Evolutionary conservation across 2,329 filamentous ascomycete species (phyloP).

Genomic region (Aspergillus sojae): DNA sequence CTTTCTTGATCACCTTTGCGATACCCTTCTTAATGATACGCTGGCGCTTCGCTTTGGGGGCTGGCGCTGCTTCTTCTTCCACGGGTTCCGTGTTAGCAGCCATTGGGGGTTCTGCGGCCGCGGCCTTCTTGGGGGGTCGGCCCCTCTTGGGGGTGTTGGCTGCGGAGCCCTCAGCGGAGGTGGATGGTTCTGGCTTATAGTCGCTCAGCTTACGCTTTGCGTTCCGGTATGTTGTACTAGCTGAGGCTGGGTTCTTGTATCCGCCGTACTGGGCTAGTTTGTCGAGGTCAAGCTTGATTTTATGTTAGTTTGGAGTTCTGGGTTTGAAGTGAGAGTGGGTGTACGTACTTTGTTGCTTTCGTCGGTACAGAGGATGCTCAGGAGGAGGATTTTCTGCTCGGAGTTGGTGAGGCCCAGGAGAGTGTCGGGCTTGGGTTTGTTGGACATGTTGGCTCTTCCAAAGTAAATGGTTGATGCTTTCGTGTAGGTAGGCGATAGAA

Average conservation of each 20-base stretch:
- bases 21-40: constrained; percentile 23
- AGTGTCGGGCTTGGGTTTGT: constrained; percentile 19
- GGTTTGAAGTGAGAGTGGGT: not conserved
- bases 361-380: constrained; percentile 20
- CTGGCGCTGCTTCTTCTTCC: constrained; percentile 8
- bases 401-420: constrained; percentile 18
- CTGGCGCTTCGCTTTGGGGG: constrained; percentile 26
- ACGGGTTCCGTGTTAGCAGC: constrained; percentile 10
- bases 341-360: constrained; percentile 20
- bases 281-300: constrained; percentile 40
- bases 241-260: constrained; percentile 40
- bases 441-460: constrained; percentile 13
- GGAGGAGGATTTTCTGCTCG: constrained; percentile 25
- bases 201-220: constrained; percentile 42
- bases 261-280: constrained; percentile 39
- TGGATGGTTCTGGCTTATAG: constrained; percentile 1
- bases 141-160: constrained; percentile 24
- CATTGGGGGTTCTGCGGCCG: not conserved
- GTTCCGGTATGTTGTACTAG: constrained; percentile 37
- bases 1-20: constrained; percentile 8
- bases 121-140: constrained; percentile 20
- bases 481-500: not conserved
- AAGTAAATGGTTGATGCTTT: not conserved
- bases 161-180: not conserved
- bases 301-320: not conserved